Conservation (phyloP, 345 rosid genomes). For the Kernera saxatilis region DNA sequence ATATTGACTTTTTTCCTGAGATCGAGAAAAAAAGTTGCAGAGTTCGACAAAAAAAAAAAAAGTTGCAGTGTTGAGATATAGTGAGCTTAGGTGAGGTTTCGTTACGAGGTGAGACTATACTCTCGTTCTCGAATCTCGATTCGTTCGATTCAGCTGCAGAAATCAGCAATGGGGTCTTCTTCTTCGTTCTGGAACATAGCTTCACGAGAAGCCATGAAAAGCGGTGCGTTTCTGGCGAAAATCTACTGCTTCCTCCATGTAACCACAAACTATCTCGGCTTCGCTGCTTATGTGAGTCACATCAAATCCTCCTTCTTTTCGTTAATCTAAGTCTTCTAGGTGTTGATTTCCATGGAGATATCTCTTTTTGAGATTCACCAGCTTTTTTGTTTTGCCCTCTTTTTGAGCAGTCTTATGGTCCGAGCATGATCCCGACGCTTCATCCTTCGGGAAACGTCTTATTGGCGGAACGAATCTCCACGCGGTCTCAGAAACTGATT, state of each 20-base stretch:
- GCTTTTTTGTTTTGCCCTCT: background rate
- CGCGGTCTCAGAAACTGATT: slow-evolving; percentile 36
- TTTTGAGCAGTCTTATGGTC: slow-evolving; percentile 47
- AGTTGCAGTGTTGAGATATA: background rate
- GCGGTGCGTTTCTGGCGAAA: slow-evolving; percentile 22
- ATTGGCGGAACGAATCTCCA: slow-evolving; percentile 53
- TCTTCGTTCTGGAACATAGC: slow-evolving; percentile 28
- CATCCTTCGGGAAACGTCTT: slow-evolving; percentile 41
- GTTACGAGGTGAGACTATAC: background rate
- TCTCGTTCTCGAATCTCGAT: background rate
- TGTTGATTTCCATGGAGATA: background rate
- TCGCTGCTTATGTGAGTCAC: slow-evolving; percentile 38
- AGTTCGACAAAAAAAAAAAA: too few species aligned
- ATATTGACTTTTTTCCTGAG: too few species aligned
- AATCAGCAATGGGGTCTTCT: slow-evolving; percentile 3
- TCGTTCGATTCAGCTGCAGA: background rate
- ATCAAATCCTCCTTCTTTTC: background rate
- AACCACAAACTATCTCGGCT: slow-evolving; percentile 41
- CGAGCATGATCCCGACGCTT: slow-evolving; percentile 75
- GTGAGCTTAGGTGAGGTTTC: background rate
- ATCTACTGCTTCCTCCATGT: slow-evolving; percentile 46
- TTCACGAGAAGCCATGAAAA: slow-evolving; percentile 14
- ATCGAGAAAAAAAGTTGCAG: too few species aligned
- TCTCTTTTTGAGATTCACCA: background rate
- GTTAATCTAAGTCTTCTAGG: background rate